Conservation (phyloP, 768 basidiomycete genomes). For the Hericium alpestre region DNA sequence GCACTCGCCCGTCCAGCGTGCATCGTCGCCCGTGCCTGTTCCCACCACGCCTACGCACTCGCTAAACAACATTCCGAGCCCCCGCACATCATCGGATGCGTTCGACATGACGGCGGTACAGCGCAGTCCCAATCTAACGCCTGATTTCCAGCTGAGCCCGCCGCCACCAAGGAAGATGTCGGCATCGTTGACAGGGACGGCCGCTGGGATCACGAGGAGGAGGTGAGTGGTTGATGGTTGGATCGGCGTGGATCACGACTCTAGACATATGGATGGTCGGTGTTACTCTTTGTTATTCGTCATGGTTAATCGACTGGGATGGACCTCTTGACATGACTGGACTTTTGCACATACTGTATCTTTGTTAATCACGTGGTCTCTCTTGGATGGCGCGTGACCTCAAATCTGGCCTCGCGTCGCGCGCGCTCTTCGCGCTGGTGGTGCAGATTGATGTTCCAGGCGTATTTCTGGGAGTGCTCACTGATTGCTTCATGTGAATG, state of each 20-base stretch:
- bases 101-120: neutral
- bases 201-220: neutral
- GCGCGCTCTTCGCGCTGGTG: no score
- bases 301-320: no score
- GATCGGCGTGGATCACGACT: neutral
- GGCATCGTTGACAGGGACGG: neutral
- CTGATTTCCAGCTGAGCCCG: conserved; percentile 14
- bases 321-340: no score
- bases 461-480: no score
- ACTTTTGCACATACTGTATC: no score
- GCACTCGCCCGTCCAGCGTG: conserved; percentile 29
- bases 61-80: conserved; percentile 10
- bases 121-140: conserved; percentile 1
- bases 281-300: no score
- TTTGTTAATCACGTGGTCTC: no score
- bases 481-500: no score
- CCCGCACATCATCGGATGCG: conserved; percentile 9
- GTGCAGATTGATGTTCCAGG: no score
- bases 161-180: conserved; percentile 14
- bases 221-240: neutral
- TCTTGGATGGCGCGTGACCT: no score
- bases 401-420: no score
- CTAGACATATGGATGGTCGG: no score
- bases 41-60: conserved; percentile 12
- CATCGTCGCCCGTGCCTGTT: conserved; percentile 6